A percentile compares a stretch with the other conserved stretches of the same genome.
These are phyloP conservation scores for Backusella morwellensis DNA, from an alignment of 192 early-diverging fungal genomes.

Conservation along the genomic window DNA sequence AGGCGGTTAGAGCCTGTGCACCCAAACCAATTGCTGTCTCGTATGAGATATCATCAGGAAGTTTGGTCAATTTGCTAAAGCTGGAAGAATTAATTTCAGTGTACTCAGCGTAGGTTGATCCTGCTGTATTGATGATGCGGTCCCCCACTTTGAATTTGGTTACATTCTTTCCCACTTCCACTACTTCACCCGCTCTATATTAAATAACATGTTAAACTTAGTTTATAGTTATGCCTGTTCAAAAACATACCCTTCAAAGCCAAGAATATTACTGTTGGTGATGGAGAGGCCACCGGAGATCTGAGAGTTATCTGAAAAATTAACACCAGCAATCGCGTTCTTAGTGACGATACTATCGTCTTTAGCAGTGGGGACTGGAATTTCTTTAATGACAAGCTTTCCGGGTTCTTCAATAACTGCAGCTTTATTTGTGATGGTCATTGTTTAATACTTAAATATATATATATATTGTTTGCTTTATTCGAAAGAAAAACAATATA, in stretches of 20 bases:
- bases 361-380: conserved; percentile 49
- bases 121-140: conserved; percentile 70
- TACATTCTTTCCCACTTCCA: conserved; percentile 67
- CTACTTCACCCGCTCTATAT: conserved; percentile 64
- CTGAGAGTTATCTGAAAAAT: conserved; percentile 91
- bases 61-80: conserved; percentile 40
- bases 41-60: conserved; percentile 48
- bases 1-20: conserved; percentile 85
- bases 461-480: no score
- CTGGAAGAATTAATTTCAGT: conserved; percentile 31
- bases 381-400: conserved; percentile 46
- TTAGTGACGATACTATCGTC: conserved; percentile 63
- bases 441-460: not conserved
- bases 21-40: conserved; percentile 64
- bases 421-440: conserved; percentile 6
- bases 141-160: conserved; percentile 72
- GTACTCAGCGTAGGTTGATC: conserved; percentile 78
- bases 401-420: conserved; percentile 49
- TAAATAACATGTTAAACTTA: not conserved
- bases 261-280: conserved; percentile 63
- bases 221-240: not conserved
- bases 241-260: conserved; percentile 63
- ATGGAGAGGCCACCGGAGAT: conserved; percentile 73
- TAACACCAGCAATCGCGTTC: conserved; percentile 63
- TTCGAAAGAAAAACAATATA: no score